phyloP scores from a whole-genome alignment of 1,284 basidiomycete species.

The Moesziomyces antarcticus region DNA sequence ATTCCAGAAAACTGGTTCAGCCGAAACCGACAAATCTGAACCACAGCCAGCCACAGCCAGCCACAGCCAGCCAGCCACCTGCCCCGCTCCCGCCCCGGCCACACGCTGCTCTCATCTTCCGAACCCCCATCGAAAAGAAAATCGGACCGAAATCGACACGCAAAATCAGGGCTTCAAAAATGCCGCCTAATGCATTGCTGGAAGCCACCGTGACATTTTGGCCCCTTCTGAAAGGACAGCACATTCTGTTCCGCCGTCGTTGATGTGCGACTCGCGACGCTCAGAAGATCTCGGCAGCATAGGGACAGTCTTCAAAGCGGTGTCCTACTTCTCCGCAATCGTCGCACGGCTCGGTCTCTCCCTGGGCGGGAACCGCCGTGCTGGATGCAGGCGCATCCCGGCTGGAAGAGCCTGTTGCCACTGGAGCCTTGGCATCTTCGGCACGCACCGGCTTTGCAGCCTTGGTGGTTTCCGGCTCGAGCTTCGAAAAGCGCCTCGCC shows the following conservation, averaged over 20 bases:
- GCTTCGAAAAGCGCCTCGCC: conserved; percentile 3
- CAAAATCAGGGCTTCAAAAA: background rate
- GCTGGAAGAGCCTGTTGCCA: conserved; percentile 1
- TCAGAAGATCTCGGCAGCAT: conserved; percentile 55
- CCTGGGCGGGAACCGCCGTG: conserved; percentile 9
- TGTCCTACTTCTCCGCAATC: conserved; percentile 56
- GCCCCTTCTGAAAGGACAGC: too few species aligned
- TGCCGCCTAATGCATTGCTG: background rate
- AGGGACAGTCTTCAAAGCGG: conserved; percentile 53
- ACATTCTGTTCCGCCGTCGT: too few species aligned
- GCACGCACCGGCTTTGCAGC: too few species aligned
- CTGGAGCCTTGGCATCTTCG: too few species aligned
- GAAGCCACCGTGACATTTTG: background rate
- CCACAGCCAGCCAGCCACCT: too few species aligned
- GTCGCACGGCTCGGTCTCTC: conserved; percentile 46
- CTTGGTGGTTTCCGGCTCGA: background rate
- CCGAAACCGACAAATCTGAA: background rate
- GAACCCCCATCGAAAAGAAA: background rate
- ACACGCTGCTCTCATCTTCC: too few species aligned
- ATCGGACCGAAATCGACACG: background rate
- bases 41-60: background rate
- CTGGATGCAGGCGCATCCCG: conserved; percentile 1
- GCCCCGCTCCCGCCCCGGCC: too few species aligned
- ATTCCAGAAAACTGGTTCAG: background rate
- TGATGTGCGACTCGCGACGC: background rate